phyloP scores from a whole-genome alignment of 176 grass and related monocot species.

The Oryza australiensis region DNA sequence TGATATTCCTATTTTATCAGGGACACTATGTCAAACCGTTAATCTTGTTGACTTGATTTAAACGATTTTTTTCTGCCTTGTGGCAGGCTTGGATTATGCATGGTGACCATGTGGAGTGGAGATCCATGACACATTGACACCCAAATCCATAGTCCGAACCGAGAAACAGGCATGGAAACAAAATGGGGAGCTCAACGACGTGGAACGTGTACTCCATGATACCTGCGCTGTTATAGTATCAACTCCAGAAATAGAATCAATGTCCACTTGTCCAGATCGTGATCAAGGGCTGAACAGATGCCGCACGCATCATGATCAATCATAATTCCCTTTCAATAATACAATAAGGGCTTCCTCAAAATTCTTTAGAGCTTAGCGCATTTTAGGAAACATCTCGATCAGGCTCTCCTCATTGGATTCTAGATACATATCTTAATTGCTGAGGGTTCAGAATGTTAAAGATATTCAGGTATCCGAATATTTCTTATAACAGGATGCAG shows the following conservation, averaged over 20 bases:
- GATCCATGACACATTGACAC: neutral
- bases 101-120: neutral
- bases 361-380: neutral
- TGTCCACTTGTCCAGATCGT: neutral
- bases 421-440: neutral
- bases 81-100: neutral
- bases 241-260: neutral
- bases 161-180: neutral
- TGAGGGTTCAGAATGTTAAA: neutral
- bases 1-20: neutral
- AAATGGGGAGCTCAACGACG: neutral
- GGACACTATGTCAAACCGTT: neutral
- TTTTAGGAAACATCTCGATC: neutral
- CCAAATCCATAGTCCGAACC: neutral
- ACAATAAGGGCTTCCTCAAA: neutral
- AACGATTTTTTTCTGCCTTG: neutral
- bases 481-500: neutral
- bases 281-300: neutral
- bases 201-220: conserved; percentile 25
- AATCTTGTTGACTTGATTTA: conserved; percentile 15
- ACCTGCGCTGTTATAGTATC: neutral
- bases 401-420: neutral
- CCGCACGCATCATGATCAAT: neutral
- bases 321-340: neutral
- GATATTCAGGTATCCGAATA: neutral